Evolutionary conservation across 2,329 filamentous ascomycete species (phyloP), one percentile per base, ranked within the genome.

Genomic region (Alternaria arborescens): DNA sequence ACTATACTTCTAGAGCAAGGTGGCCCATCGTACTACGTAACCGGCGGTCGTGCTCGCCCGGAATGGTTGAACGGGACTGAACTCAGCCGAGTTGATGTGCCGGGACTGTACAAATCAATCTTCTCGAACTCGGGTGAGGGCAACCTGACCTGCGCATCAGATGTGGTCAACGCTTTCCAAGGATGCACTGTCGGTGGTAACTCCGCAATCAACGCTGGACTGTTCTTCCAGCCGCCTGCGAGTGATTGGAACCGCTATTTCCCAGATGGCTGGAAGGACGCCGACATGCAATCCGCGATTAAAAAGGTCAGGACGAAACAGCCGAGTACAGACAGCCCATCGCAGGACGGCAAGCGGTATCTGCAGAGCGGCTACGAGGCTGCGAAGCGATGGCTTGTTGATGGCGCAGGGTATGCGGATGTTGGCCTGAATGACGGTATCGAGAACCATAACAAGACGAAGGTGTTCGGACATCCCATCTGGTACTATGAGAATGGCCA

Each of bases 1-100:
- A 86, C 84, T 0, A 78, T 86, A 26, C 76, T 87, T 0, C 77
- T 86, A 5, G 84, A 86, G 67, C 77, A 83, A 58, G 84, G 84
- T 14, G 84, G 83, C 3, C 73, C 79, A 36, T 86, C 83, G 8
- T 84, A 85, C 58, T 81, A 81, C 38, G 70, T 84, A 32, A 83
- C 81, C 1, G 83, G 83, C 24, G 82, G 82, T 16, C 79, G 67
- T n/a, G 82, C 80, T 60, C 78, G 75, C 66, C 84, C 84, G 1
- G 71, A 65, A 12, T 86, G 84, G 84, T 74, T 87, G 18, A 67
- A 79, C 11, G 80, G 79, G 11, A 84, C 82, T 26, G 72, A 80
- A 4, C 70, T 86, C 11, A 83, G 81, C 58, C 80, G 84, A 42
- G 84, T 86, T 8, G 84, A 86, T 58, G 83, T 86, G 0, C 84